Percentiles rank a stretch among this genome's conserved stretches.
phyloP scores from a whole-genome alignment of 192 early-diverging fungal species.

The Coemansia reversa region DNA sequence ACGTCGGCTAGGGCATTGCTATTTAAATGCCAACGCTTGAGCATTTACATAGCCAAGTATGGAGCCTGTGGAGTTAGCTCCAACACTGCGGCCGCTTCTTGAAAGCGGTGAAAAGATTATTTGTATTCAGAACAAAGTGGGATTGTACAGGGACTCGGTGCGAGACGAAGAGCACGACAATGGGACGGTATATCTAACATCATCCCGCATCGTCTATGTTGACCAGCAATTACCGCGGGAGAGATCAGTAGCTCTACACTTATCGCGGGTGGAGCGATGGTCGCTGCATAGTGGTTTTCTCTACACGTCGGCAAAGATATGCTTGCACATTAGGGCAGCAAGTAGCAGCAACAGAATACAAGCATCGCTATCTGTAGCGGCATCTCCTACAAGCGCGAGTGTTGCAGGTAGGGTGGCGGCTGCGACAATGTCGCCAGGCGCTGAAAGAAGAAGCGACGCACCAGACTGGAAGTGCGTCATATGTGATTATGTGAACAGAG shows the following conservation, averaged over 20 bases:
- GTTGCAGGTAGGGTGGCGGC: not conserved
- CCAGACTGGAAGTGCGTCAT: conserved; percentile 47
- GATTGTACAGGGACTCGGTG: conserved; percentile 41
- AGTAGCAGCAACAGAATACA: not conserved
- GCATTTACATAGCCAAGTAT: conserved; percentile 8
- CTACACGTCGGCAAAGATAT: conserved; percentile 44
- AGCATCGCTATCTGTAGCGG: not conserved
- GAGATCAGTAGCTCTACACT: conserved; percentile 58
- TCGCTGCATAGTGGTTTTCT: conserved; percentile 48
- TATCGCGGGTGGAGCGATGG: conserved; percentile 49
- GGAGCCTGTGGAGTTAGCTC: conserved; percentile 47
- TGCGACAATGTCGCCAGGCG: not conserved
- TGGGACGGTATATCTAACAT: conserved; percentile 74
- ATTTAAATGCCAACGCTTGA: no score
- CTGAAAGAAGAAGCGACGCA: not conserved
- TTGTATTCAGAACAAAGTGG: conserved; percentile 47
- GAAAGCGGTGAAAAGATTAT: conserved; percentile 44
- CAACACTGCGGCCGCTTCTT: conserved; percentile 47
- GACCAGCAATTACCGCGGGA: conserved; percentile 59
- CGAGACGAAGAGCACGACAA: conserved; percentile 64
- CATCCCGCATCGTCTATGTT: conserved; percentile 77
- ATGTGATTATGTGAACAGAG: conserved; percentile 42
- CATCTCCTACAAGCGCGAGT: conserved; percentile 6
- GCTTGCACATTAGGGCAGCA: conserved; percentile 15
- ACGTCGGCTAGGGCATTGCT: not conserved